Evolutionary conservation across 2,329 filamentous ascomycete genomes (phyloP).

Genomic region (Drechmeria coniospora): DNA sequence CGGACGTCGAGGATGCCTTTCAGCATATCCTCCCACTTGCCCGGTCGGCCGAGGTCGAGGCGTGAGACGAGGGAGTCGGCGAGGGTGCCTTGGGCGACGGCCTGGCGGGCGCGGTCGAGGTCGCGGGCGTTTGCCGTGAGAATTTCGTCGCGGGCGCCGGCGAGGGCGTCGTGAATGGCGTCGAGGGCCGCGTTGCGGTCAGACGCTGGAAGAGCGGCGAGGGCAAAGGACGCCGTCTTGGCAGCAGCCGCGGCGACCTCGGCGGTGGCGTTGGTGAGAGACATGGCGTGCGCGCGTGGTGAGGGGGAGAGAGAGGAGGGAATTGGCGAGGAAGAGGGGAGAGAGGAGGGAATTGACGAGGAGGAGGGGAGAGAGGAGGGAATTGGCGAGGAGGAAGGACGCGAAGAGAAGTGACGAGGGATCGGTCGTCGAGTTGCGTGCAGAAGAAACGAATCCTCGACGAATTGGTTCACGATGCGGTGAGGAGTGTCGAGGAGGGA

Average conservation of each 20-base stretch:
- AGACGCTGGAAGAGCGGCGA: constrained; percentile 61
- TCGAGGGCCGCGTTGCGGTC: constrained; percentile 77
- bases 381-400: no score
- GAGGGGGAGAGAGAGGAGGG: constrained; percentile 1
- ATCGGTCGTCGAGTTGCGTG: no score
- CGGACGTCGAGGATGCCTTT: constrained; percentile 85
- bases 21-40: constrained; percentile 97
- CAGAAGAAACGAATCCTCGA: no score
- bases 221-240: constrained; percentile 64
- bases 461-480: no score
- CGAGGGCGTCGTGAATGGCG: constrained; percentile 65
- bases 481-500: no score
- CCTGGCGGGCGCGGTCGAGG: constrained; percentile 56
- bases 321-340: no score
- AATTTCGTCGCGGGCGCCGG: constrained; percentile 54
- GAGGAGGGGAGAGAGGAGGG: no score
- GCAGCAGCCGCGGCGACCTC: constrained; percentile 63
- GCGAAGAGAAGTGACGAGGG: no score
- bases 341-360: no score
- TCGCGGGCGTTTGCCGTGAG: constrained; percentile 78
- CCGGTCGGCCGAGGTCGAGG: constrained; percentile 69
- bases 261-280: constrained; percentile 72
- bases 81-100: constrained; percentile 59
- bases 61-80: constrained; percentile 75
- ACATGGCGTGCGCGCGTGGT: constrained; percentile 41